Conservation (phyloP, 345 rosid species). For the Lenwebbia sp. region DNA sequence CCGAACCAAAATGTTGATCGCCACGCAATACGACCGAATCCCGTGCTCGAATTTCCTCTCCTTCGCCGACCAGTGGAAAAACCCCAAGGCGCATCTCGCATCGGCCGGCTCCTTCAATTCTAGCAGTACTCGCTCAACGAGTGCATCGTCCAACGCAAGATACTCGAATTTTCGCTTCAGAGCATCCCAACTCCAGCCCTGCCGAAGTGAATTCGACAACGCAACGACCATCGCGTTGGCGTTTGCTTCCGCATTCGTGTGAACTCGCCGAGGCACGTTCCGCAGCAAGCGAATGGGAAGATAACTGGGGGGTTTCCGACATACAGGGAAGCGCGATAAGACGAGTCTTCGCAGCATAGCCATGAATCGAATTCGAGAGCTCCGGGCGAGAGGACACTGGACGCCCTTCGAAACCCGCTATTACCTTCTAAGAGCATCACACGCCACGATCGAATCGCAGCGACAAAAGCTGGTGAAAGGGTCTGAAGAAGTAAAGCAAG, state of each 20-base stretch:
- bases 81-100: slow-evolving; percentile 57
- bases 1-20: slow-evolving; percentile 45
- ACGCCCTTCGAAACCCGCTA: not conserved
- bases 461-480: not conserved
- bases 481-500: not conserved
- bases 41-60: slow-evolving; percentile 31
- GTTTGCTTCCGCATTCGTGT: not conserved
- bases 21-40: slow-evolving; percentile 35
- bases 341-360: not conserved
- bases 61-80: slow-evolving; percentile 73
- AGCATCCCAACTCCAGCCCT: slow-evolving; percentile 41
- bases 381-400: not conserved
- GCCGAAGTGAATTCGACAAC: slow-evolving; percentile 27
- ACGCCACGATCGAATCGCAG: not conserved
- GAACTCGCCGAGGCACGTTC: not conserved
- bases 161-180: slow-evolving; percentile 30
- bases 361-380: not conserved
- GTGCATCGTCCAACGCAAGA: slow-evolving; percentile 20
- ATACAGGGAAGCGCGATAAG: not conserved
- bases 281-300: not conserved
- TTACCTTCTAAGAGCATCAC: not conserved
- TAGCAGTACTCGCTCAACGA: slow-evolving; percentile 39
- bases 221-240: slow-evolving; percentile 4
- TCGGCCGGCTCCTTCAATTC: slow-evolving; percentile 48
- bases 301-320: no score